phyloP scores from a whole-genome alignment of 345 rosid species.

The Euphorbia peplus region DNA sequence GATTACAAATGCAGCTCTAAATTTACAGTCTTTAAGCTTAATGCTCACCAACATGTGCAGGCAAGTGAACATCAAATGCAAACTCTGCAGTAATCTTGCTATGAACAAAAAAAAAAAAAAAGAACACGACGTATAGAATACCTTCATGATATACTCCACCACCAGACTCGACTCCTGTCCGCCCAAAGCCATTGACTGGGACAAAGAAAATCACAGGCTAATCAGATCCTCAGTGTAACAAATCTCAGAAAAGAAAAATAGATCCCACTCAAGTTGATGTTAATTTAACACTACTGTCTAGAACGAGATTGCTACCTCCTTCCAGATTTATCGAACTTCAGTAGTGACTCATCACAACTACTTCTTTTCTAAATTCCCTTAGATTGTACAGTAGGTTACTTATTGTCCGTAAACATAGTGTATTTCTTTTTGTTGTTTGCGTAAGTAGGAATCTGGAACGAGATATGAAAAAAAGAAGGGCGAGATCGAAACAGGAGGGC shows the following conservation, averaged over 20 bases:
- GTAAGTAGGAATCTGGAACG: neutral
- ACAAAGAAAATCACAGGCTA: slow-evolving; percentile 4
- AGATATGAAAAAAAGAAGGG: neutral
- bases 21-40: neutral
- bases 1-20: no score
- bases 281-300: neutral
- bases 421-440: neutral
- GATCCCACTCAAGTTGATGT: neutral
- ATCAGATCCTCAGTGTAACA: slow-evolving; percentile 14
- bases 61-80: neutral
- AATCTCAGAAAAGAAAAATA: neutral
- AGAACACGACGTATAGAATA: slow-evolving; percentile 34
- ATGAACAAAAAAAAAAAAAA: slow-evolving; percentile 4
- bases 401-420: neutral
- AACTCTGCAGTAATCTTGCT: neutral
- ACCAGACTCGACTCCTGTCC: slow-evolving; percentile 80
- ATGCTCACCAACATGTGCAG: neutral
- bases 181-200: slow-evolving; percentile 82
- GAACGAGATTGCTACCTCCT: neutral
- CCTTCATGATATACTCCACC: slow-evolving; percentile 95
- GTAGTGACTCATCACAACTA: neutral
- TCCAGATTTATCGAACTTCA: neutral
- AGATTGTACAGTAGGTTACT: neutral
- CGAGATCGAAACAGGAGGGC: neutral
- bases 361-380: neutral